Evolutionary conservation across 2,329 filamentous ascomycete genomes (phyloP).

Genomic region (Tolypocladium album): DNA sequence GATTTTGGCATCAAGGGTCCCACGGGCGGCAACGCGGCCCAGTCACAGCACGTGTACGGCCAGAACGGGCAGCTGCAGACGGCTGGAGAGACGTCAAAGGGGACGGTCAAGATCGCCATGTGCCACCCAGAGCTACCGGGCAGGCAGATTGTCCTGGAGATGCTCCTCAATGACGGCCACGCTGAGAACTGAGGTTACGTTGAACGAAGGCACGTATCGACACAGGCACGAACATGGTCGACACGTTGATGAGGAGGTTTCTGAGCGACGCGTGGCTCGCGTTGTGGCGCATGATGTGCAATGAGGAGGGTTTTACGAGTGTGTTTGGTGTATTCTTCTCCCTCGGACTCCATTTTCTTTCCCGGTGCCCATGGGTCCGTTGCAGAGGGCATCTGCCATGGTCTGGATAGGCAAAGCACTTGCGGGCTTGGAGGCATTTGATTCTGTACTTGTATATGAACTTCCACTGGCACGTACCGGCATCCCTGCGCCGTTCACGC

Average conservation of each 20-base stretch:
- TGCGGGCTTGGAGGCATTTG: neutral
- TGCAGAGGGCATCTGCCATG: neutral
- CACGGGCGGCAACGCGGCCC: conserved; percentile 35
- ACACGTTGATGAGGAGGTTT: conserved; percentile 3
- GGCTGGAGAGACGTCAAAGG: conserved; percentile 41
- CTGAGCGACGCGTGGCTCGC: neutral
- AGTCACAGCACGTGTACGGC: conserved; percentile 20
- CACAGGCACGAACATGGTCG: neutral
- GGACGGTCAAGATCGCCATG: conserved; percentile 90
- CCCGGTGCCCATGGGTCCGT: neutral
- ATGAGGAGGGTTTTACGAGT: neutral
- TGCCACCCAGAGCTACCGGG: conserved; percentile 80
- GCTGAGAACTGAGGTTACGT: conserved; percentile 23
- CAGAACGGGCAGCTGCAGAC: conserved; percentile 21
- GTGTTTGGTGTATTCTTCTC: neutral
- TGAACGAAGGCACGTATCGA: neutral
- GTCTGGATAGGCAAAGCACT: neutral
- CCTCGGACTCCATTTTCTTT: neutral
- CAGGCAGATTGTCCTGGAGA: conserved; percentile 80
- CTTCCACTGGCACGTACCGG: neutral
- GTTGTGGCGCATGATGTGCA: neutral
- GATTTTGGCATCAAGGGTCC: conserved; percentile 69
- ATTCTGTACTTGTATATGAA: neutral
- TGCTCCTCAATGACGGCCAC: conserved; percentile 85
- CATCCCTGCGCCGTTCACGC: neutral